A percentile compares a stretch with the other conserved stretches of the same genome.
These are phyloP conservation scores for Arxiozyma slooffiae DNA, from an alignment of 1,139 yeast species.

Conservation along the genomic window DNA sequence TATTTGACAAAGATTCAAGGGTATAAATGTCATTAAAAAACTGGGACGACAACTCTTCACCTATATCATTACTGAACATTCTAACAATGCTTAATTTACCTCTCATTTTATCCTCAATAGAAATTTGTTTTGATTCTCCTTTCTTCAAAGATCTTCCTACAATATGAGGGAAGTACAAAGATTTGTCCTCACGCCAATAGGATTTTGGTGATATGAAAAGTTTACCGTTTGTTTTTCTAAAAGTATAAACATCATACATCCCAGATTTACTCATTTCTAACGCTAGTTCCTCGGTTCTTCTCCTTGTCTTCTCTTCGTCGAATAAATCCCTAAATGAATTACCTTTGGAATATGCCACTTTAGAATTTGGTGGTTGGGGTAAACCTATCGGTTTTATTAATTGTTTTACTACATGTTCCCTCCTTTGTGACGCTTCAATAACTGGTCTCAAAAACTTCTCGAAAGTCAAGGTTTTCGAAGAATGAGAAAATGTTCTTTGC, in stretches of 20 bases:
- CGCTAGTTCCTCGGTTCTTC: conserved; percentile 52
- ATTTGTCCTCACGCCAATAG: conserved; percentile 62
- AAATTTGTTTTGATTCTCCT: conserved; percentile 31
- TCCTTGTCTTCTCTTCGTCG: conserved; percentile 42
- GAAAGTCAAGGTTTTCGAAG: conserved; percentile 27
- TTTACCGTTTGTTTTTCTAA: conserved; percentile 73
- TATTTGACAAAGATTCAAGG: neutral
- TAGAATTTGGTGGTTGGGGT: conserved; percentile 30
- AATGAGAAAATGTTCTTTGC: conserved; percentile 31
- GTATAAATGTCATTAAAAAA: conserved; percentile 41
- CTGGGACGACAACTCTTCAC: conserved; percentile 56
- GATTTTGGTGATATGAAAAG: conserved; percentile 72
- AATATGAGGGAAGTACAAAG: conserved; percentile 81
- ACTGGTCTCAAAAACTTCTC: conserved; percentile 34
- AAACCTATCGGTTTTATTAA: conserved; percentile 41
- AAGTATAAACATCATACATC: conserved; percentile 72
- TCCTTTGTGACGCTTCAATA: conserved; percentile 30
- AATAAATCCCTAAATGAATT: conserved; percentile 36
- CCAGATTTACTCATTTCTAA: conserved; percentile 81
- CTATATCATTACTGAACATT: conserved; percentile 45
- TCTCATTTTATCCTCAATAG: conserved; percentile 30
- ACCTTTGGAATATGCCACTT: conserved; percentile 21
- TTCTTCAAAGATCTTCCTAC: conserved; percentile 46
- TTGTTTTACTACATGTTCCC: conserved; percentile 31
- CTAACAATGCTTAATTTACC: conserved; percentile 29